Base-by-base conservation (phyloP, 345 rosid genomes). In the Zanthoxylum bungeanum region DNA sequence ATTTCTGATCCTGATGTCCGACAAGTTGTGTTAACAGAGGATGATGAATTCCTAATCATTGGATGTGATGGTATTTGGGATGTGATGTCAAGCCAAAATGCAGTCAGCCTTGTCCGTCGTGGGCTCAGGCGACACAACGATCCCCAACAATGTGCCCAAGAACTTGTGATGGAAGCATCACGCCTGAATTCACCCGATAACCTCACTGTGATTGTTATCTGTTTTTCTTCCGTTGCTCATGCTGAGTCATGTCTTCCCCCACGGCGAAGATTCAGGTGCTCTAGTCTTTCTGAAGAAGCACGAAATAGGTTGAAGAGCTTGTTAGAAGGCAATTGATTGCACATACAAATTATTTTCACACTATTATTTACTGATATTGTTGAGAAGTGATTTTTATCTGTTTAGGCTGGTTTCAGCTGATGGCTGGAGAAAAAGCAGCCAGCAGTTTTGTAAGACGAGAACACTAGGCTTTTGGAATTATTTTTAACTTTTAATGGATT, bases 31-130 rank as follows among this genome's bases (percentile, higher is more conserved):
- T 71, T 93, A 58, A 81, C 93, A n/a, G 92, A 91, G 72, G 92
- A 91, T 10, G 97, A 93, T 34, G 98, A 93, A 60, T 93, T 93
- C 76, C 64, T 93, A 65, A 89, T 93, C 52, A 87, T 93, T 60
- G 93, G 92, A 14, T 91, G 98, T 28, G 98, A 93, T 61, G 97
- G 98, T 36, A 79, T 93, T 21, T 93, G 96, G 96, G 98, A 93
- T 58, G 96, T 89, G 24, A 81, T 93, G 81, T 56, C 88, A 16
- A 91, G 94, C 77, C 89, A 89, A 77, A 50, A 66, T 57, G 98
- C 98, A 2, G 93, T 93, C 72, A 81, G 89, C 77, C 78, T 88
- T 31, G 95, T 86, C 52, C 87, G 92, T 5, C 80, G 83, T 7
- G 87, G 82, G 9, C 85, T 93, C 3, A 87, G 85, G 64, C 78